A percentile compares a stretch with the other conserved stretches of the same genome.
Conservation (phyloP, 164 flowering plant genomes). For the Berberis thunbergii region DNA sequence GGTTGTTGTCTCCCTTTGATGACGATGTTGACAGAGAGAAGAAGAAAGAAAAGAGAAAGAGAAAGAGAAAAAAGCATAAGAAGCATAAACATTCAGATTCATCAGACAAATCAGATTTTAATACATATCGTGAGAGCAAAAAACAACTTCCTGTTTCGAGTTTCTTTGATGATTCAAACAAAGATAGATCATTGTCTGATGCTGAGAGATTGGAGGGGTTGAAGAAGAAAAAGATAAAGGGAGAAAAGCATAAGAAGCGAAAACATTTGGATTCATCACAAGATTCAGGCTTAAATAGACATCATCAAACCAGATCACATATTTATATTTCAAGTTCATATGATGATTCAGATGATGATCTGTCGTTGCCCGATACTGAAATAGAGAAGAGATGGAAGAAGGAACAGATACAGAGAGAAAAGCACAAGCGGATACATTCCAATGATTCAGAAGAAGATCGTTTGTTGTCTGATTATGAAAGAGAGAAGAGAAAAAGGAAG, state of each 20-base stretch:
- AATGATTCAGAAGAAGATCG: slow-evolving; percentile 16
- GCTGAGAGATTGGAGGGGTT: slow-evolving; percentile 18
- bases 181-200: slow-evolving; percentile 9
- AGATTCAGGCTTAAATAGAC: slow-evolving; percentile 17
- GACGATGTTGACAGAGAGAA: slow-evolving; percentile 7
- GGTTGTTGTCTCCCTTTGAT: slow-evolving; percentile 13
- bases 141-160: slow-evolving; percentile 2
- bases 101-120: slow-evolving; percentile 19
- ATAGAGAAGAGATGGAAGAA: not conserved
- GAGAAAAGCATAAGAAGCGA: slow-evolving; percentile 12
- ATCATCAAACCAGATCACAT: slow-evolving; percentile 5
- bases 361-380: not conserved
- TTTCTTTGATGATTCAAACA: slow-evolving; percentile 23
- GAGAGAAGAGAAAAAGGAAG: slow-evolving; percentile 21
- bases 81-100: slow-evolving; percentile 9
- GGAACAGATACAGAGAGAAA: not conserved
- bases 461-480: slow-evolving; percentile 6
- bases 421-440: not conserved
- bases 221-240: slow-evolving; percentile 8
- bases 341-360: not conserved
- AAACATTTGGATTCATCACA: slow-evolving; percentile 22
- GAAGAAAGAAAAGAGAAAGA: slow-evolving; percentile 22
- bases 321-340: slow-evolving; percentile 12
- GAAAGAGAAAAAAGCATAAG: slow-evolving; percentile 5
- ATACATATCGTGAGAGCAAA: slow-evolving; percentile 7